These are phyloP conservation scores for Beauveria australis DNA, from an alignment of 2,329 filamentous ascomycete genomes.

Conservation along the genomic window DNA sequence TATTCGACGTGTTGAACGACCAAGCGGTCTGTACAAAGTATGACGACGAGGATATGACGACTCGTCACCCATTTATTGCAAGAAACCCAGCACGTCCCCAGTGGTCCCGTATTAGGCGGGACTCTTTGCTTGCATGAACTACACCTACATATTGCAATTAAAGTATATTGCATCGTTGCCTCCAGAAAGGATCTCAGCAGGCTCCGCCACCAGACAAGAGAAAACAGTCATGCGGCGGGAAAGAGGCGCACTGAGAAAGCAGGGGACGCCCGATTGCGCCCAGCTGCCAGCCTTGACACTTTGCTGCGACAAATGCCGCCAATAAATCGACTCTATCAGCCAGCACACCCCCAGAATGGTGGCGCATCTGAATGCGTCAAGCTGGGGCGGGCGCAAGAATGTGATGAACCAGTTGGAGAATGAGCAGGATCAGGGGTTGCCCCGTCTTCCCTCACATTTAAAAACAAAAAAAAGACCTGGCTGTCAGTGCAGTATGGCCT, in stretches of 20 bases:
- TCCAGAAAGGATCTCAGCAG: not conserved
- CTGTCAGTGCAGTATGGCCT: not conserved
- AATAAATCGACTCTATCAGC: not conserved
- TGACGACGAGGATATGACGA: not conserved
- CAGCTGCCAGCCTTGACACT: not conserved
- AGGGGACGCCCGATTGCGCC: not conserved
- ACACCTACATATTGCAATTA: not conserved
- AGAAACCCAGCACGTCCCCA: not conserved
- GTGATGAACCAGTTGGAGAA: slow-evolving; percentile 1
- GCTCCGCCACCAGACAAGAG: not conserved
- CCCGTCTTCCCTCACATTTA: not conserved
- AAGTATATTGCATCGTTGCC: not conserved
- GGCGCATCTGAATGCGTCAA: not conserved
- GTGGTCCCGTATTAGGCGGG: not conserved
- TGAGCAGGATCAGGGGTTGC: not conserved
- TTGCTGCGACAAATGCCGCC: not conserved
- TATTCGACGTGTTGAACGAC: not conserved
- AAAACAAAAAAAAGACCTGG: no score
- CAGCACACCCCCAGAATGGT: not conserved
- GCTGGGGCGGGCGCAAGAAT: not conserved
- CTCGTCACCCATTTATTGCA: not conserved
- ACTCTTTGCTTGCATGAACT: slow-evolving; percentile 2
- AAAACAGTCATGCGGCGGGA: not conserved
- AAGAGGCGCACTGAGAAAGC: not conserved
- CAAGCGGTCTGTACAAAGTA: not conserved